Conservation (phyloP, 768 basidiomycete genomes). For the Phanerochaete carnosa region DNA sequence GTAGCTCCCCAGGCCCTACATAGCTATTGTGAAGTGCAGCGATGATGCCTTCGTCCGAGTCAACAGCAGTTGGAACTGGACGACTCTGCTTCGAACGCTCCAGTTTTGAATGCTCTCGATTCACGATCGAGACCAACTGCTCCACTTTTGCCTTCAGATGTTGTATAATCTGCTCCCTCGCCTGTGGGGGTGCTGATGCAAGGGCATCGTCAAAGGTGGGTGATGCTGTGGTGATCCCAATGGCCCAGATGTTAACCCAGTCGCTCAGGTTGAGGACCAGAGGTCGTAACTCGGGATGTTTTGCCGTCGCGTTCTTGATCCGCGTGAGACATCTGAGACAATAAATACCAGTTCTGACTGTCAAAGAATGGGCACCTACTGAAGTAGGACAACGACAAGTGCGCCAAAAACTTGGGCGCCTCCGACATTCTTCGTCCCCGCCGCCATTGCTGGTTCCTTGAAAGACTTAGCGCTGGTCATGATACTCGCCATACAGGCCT, state of each 20-base stretch:
- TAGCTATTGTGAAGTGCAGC: constrained; percentile 30
- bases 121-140: constrained; percentile 40
- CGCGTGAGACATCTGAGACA: constrained; percentile 34
- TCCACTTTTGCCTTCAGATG: constrained; percentile 31
- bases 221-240: constrained; percentile 32
- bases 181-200: constrained; percentile 17
- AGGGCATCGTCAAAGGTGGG: constrained; percentile 47
- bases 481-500: constrained; percentile 21
- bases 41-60: constrained; percentile 12
- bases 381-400: constrained; percentile 18
- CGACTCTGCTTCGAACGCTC: constrained; percentile 31
- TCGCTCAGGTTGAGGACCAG: constrained; percentile 40
- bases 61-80: neutral
- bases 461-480: constrained; percentile 20
- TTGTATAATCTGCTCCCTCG: constrained; percentile 35
- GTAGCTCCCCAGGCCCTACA: constrained; percentile 52
- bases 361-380: constrained; percentile 8
- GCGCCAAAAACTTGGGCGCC: constrained; percentile 28
- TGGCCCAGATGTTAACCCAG: constrained; percentile 49
- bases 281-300: constrained; percentile 39
- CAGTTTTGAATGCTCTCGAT: constrained; percentile 46
- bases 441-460: constrained; percentile 12
- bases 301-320: constrained; percentile 51
- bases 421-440: constrained; percentile 11
- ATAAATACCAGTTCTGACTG: neutral